These are phyloP conservation scores for Davidsoniella eucalypti DNA, from an alignment of 2,329 filamentous ascomycete species.

Conservation along the genomic window DNA sequence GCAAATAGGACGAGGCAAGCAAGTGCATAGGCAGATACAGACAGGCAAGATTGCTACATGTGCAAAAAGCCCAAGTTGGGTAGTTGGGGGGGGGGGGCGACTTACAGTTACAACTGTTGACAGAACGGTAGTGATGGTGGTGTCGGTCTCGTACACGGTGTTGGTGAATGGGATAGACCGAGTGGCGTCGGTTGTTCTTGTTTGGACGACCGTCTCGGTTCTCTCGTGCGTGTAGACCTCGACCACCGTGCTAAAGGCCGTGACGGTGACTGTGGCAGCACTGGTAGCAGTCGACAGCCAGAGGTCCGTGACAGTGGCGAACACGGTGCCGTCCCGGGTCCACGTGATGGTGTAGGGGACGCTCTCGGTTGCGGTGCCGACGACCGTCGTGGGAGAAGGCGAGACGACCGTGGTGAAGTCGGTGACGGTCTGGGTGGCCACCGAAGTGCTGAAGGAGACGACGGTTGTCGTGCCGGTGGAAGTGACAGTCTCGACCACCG, in stretches of 20 bases:
- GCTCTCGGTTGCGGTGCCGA: background rate
- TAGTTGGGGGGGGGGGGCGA: too few relatives aligned
- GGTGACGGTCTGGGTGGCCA: background rate
- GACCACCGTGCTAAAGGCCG: conserved; percentile 5
- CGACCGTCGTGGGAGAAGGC: background rate
- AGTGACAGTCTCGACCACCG: background rate
- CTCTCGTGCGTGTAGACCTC: conserved; percentile 9
- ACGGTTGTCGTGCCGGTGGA: background rate
- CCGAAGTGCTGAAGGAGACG: background rate
- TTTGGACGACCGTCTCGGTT: conserved; percentile 2
- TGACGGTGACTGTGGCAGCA: background rate
- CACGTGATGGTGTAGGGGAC: conserved; percentile 2
- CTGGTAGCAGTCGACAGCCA: background rate
- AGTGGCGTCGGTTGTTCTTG: conserved; percentile 3
- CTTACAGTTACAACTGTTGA: conserved; percentile 14
- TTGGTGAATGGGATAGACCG: conserved; percentile 3
- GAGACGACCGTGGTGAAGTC: conserved; percentile 2
- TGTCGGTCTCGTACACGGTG: conserved; percentile 13
- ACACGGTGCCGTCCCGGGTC: conserved; percentile 11
- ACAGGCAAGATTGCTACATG: too few relatives aligned
- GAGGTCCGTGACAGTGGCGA: conserved; percentile 12
- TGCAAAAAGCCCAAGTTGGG: too few relatives aligned
- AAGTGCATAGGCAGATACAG: background rate
- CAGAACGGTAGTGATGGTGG: conserved; percentile 13
- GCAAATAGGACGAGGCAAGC: too few relatives aligned